Conservation (phyloP, 2,329 filamentous ascomycete genomes). For the Microthyrium microscopicum region DNA sequence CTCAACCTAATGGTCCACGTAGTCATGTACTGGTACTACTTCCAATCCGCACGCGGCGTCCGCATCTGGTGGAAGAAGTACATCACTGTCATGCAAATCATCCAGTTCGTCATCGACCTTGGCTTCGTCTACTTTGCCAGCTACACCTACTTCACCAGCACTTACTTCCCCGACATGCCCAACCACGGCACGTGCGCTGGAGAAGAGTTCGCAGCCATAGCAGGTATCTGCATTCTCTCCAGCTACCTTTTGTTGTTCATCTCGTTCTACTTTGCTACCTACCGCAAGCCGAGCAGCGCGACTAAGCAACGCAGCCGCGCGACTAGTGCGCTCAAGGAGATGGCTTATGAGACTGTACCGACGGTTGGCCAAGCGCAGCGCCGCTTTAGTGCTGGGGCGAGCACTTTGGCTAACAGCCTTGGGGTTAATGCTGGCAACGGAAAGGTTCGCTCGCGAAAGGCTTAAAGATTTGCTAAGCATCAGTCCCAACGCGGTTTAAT, state of each 20-base stretch:
- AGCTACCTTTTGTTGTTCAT: slow-evolving; percentile 98
- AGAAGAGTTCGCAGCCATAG: slow-evolving; percentile 90
- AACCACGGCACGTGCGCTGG: slow-evolving; percentile 77
- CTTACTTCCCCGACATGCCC: slow-evolving; percentile 74
- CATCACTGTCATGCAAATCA: slow-evolving; percentile 94
- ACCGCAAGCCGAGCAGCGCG: slow-evolving; percentile 55
- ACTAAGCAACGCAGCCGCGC: slow-evolving; percentile 58
- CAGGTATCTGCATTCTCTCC: slow-evolving; percentile 79
- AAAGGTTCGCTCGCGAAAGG: too few relatives aligned
- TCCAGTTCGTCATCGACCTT: slow-evolving; percentile 92
- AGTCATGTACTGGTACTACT: slow-evolving; percentile 99
- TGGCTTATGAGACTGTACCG: slow-evolving; percentile 54
- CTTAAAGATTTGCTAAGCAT: too few relatives aligned
- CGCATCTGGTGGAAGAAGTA: slow-evolving; percentile 99
- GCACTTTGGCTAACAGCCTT: too few relatives aligned
- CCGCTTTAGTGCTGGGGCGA: too few relatives aligned
- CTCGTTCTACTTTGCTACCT: slow-evolving; percentile 95
- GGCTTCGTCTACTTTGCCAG: slow-evolving; percentile 97
- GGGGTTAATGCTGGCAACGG: too few relatives aligned
- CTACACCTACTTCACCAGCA: slow-evolving; percentile 94
- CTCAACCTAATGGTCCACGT: slow-evolving; percentile 91
- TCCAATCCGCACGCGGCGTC: slow-evolving; percentile 91
- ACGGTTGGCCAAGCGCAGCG: slow-evolving; percentile 35
- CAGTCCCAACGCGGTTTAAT: too few relatives aligned
- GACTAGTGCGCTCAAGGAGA: slow-evolving; percentile 73